A percentile compares a stretch with the other conserved stretches of the same genome.
Evolutionary conservation across 2,329 filamentous ascomycete species (phyloP).

Genomic region (Botryotinia narcissicola): DNA sequence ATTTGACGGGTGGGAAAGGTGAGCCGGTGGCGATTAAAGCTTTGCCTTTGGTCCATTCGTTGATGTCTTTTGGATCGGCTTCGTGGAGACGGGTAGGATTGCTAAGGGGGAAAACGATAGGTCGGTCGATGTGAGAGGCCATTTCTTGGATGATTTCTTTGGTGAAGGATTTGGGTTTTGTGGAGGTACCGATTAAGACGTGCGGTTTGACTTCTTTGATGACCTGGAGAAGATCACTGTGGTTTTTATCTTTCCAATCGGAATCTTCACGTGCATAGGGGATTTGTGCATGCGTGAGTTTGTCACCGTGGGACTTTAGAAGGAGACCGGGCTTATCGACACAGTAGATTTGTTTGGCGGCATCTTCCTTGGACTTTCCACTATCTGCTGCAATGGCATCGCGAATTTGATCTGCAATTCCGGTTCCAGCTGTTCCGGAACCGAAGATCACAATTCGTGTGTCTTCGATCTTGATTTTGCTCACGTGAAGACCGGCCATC

Average conservation of each 20-base stretch:
- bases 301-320: conserved; percentile 57
- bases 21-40: conserved; percentile 81
- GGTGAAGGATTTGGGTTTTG: conserved; percentile 71
- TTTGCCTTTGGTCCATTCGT: conserved; percentile 73
- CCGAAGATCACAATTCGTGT: conserved; percentile 75
- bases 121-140: conserved; percentile 67
- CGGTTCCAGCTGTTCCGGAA: conserved; percentile 76
- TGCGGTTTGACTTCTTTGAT: conserved; percentile 73
- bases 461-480: conserved; percentile 63
- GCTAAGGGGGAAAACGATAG: conserved; percentile 78
- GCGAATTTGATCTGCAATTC: conserved; percentile 80
- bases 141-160: conserved; percentile 72
- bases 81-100: conserved; percentile 85
- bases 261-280: conserved; percentile 62
- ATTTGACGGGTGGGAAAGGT: conserved; percentile 73
- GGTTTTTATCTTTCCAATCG: conserved; percentile 60
- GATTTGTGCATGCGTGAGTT: conserved; percentile 65
- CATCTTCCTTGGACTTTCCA: conserved; percentile 67
- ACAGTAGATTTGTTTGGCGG: conserved; percentile 67
- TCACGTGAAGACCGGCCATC: conserved; percentile 71
- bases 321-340: conserved; percentile 80
- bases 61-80: conserved; percentile 72
- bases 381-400: conserved; percentile 73
- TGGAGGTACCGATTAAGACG: conserved; percentile 81
- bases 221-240: conserved; percentile 61